Conservation (phyloP, 371 early-diverging fungal species). For the Rhizopus microsporus region DNA sequence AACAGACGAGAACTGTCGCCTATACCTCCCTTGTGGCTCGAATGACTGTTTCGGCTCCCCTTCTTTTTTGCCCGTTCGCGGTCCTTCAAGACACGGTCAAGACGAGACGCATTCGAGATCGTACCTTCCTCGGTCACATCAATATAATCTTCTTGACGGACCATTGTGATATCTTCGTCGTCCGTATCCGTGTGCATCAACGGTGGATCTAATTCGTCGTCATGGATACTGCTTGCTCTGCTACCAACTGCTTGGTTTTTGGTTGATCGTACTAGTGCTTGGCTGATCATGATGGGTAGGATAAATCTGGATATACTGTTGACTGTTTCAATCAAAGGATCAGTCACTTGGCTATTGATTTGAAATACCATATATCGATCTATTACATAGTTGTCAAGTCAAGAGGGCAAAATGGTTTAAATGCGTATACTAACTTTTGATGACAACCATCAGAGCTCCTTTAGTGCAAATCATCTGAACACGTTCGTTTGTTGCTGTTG, state of each 20-base stretch:
- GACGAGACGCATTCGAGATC: conserved; percentile 28
- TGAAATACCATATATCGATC: conserved; percentile 33
- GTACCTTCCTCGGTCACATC: conserved; percentile 28
- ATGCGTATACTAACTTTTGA: conserved; percentile 31
- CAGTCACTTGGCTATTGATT: conserved; percentile 36
- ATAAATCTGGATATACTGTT: conserved; percentile 21
- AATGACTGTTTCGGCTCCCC: not conserved
- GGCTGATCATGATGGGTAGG: conserved; percentile 40
- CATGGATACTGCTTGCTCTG: not conserved
- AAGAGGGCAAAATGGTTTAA: not conserved
- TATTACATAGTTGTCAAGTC: not conserved
- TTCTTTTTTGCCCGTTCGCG: conserved; percentile 10
- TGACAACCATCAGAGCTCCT: conserved; percentile 34
- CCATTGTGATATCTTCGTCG: conserved; percentile 9
- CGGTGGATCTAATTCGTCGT: not conserved
- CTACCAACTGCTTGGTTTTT: not conserved
- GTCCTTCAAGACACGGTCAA: conserved; percentile 18
- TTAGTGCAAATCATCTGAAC: conserved; percentile 47
- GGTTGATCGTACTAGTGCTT: conserved; percentile 20
- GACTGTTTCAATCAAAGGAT: conserved; percentile 39
- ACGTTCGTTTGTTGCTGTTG: conserved; percentile 35
- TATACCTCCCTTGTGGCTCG: conserved; percentile 4
- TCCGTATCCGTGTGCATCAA: not conserved
- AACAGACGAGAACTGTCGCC: conserved; percentile 15
- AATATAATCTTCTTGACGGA: conserved; percentile 24